phyloP scores from a whole-genome alignment of 208 protist genomes.

The Borovskyia barvae region DNA sequence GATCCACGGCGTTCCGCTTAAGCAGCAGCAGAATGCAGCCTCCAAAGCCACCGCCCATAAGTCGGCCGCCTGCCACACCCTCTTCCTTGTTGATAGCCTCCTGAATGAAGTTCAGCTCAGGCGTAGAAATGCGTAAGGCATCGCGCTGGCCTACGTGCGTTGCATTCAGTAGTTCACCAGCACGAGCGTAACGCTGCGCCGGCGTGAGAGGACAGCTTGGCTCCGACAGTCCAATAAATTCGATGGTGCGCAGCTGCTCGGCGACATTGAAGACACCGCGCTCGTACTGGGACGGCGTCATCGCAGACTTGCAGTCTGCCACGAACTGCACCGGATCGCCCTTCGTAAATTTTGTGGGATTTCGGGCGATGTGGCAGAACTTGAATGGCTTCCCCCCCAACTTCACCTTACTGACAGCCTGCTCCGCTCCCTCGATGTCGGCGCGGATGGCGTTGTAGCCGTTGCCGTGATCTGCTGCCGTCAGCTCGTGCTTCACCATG shows the following conservation, averaged over 20 bases:
- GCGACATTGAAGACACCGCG: slow-evolving; percentile 56
- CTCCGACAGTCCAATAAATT: slow-evolving; percentile 48
- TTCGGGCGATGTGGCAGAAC: slow-evolving; percentile 53
- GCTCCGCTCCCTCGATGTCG: slow-evolving; percentile 52
- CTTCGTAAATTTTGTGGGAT: slow-evolving; percentile 42
- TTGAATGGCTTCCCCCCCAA: slow-evolving; percentile 47
- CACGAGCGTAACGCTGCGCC: slow-evolving; percentile 38
- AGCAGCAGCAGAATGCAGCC: slow-evolving; percentile 70
- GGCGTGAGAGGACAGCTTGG: slow-evolving; percentile 41
- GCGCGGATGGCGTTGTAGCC: slow-evolving; percentile 56
- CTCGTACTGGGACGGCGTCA: slow-evolving; percentile 44
- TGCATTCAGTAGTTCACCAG: slow-evolving; percentile 58
- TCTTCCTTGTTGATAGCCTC: slow-evolving; percentile 54
- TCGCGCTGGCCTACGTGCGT: slow-evolving; percentile 59
- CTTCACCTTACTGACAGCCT: slow-evolving; percentile 46
- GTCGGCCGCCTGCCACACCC: slow-evolving; percentile 58
- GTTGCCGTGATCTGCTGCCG: slow-evolving; percentile 32
- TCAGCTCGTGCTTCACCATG: slow-evolving; percentile 59
- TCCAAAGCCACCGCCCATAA: slow-evolving; percentile 87
- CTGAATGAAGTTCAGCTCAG: slow-evolving; percentile 76
- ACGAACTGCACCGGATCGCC: slow-evolving; percentile 52
- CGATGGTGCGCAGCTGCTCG: slow-evolving; percentile 58
- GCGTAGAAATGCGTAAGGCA: slow-evolving; percentile 59
- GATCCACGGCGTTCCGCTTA: slow-evolving; percentile 42
- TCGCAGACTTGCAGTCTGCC: slow-evolving; percentile 43